phyloP scores from a whole-genome alignment of 1,284 basidiomycete species.

The Bondarzewia mesenterica region DNA sequence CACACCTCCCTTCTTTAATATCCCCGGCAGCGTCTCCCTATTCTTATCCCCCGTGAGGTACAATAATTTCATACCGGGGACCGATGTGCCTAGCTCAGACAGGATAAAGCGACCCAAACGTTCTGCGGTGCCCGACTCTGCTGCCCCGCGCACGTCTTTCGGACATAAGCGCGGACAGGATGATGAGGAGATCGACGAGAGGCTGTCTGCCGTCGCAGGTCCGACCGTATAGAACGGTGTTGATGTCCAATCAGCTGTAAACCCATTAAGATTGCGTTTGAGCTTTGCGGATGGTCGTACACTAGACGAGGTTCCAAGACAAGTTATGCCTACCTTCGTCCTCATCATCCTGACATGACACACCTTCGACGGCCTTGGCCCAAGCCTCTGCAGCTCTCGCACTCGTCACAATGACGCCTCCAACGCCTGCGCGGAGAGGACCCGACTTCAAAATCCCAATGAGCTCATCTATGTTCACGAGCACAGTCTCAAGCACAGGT shows the following conservation, averaged over 20 bases:
- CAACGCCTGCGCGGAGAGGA: constrained; percentile 17
- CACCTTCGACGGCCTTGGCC: constrained; percentile 29
- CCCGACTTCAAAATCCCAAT: constrained; percentile 31
- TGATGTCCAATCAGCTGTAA: constrained; percentile 34
- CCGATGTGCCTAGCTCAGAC: constrained; percentile 9
- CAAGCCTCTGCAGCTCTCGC: constrained; percentile 65
- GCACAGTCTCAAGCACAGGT: constrained; percentile 57
- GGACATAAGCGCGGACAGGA: constrained; percentile 27
- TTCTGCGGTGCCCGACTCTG: constrained; percentile 55
- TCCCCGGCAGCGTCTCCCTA: constrained; percentile 50
- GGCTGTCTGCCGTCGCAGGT: constrained; percentile 42
- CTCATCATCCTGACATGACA: constrained; percentile 10
- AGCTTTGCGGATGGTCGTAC: not conserved
- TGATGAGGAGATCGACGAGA: constrained; percentile 28
- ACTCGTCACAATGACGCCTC: constrained; percentile 68
- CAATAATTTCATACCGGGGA: constrained; percentile 31
- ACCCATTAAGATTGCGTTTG: not conserved
- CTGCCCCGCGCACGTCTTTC: constrained; percentile 35
- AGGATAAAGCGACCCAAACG: constrained; percentile 59
- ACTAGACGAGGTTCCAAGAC: not conserved
- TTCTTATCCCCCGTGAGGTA: constrained; percentile 82
- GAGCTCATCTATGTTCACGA: constrained; percentile 43
- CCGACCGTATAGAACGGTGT: constrained; percentile 75
- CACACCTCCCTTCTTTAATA: constrained; percentile 40
- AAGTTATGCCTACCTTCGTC: not conserved